Conservation (phyloP, 1,284 basidiomycete species). For the Cutaneotrichosporon cavernicola region DNA sequence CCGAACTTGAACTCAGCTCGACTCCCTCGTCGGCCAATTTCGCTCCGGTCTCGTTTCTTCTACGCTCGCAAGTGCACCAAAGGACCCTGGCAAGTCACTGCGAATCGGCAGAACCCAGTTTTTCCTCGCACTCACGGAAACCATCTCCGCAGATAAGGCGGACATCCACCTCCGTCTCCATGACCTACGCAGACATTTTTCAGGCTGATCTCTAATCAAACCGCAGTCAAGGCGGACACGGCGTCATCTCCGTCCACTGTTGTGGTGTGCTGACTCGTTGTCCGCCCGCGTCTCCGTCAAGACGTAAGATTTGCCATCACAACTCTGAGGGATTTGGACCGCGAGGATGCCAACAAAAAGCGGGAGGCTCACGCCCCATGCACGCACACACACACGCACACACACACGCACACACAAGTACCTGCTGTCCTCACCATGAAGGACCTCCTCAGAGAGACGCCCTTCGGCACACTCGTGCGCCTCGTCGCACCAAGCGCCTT, state of each 20-base stretch:
- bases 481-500: slow-evolving; percentile 23
- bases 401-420: neutral
- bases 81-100: neutral
- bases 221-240: no score
- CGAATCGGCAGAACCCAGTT: neutral
- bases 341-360: no score
- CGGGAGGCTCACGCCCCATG: no score
- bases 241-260: no score
- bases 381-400: neutral
- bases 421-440: slow-evolving; percentile 10
- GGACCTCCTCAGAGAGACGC: slow-evolving; percentile 19
- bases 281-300: no score
- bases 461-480: slow-evolving; percentile 16
- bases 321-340: no score
- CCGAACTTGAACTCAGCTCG: no score
- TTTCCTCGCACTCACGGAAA: neutral
- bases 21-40: neutral
- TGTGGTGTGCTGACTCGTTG: no score
- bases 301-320: no score
- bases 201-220: no score
- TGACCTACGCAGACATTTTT: neutral
- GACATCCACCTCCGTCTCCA: neutral
- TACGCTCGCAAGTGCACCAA: no score
- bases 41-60: neutral
- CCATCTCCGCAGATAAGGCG: neutral